A percentile compares a stretch with the other conserved stretches of the same genome.
phyloP scores from a whole-genome alignment of 345 rosid species.

The Anacardium occidentale region DNA sequence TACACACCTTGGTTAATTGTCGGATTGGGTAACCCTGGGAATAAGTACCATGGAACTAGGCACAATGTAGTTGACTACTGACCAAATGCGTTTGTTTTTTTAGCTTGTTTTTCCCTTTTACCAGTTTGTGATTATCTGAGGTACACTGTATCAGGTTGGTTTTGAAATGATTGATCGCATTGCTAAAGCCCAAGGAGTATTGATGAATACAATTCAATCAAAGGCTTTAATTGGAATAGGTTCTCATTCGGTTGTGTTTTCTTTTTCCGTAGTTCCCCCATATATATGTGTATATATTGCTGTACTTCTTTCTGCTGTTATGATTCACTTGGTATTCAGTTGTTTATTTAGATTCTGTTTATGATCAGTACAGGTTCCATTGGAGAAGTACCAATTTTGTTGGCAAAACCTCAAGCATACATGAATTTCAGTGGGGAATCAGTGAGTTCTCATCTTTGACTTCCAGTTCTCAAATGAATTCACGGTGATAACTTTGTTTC shows the following conservation, averaged over 20 bases:
- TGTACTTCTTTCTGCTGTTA: background rate
- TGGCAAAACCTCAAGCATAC: conserved; percentile 90
- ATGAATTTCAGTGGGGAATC: conserved; percentile 96
- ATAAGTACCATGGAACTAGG: conserved; percentile 87
- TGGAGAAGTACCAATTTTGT: conserved; percentile 75
- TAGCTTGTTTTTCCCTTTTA: background rate
- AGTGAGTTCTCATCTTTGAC: conserved; percentile 43
- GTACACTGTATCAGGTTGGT: conserved; percentile 59
- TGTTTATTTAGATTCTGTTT: conserved; percentile 33
- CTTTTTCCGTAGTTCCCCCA: conserved; percentile 5
- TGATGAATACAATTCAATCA: conserved; percentile 81
- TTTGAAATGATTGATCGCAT: conserved; percentile 82
- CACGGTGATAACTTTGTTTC: background rate
- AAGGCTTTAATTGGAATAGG: conserved; percentile 92
- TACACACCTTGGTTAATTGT: conserved; percentile 91
- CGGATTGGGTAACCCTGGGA: conserved; percentile 96
- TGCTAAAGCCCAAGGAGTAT: conserved; percentile 57
- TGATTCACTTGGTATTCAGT: conserved; percentile 18
- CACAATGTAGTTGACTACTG: conserved; percentile 63
- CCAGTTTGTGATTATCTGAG: conserved; percentile 14
- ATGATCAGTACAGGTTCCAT: conserved; percentile 77
- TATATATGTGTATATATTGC: too few relatives aligned
- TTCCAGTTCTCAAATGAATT: background rate
- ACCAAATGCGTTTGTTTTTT: background rate
- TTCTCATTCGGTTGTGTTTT: conserved; percentile 29